These are phyloP conservation scores for Podila epigama DNA, from an alignment of 192 early-diverging fungal species.

Conservation along the genomic window DNA sequence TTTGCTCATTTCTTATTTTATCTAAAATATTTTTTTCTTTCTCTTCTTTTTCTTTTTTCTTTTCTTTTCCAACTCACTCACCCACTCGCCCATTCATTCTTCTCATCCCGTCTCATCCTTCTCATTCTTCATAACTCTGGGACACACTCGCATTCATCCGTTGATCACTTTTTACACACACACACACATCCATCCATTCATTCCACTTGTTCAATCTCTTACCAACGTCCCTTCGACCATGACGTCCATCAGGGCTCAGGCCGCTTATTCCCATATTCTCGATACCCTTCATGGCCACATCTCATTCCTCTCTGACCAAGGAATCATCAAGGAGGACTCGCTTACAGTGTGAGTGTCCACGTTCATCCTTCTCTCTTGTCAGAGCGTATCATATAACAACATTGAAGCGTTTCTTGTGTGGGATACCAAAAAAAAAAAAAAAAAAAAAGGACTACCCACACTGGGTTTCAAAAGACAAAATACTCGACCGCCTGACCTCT, in stretches of 20 bases:
- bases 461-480: too few species aligned
- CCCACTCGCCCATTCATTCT: not conserved
- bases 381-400: too few species aligned
- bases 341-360: conserved; percentile 17
- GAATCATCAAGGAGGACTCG: conserved; percentile 34
- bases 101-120: not conserved
- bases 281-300: conserved; percentile 38
- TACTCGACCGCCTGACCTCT: not conserved
- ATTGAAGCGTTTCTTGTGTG: too few species aligned
- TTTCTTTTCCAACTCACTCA: not conserved
- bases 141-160: not conserved
- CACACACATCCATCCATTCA: not conserved
- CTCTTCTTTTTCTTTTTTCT: not conserved
- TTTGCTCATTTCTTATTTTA: too few species aligned
- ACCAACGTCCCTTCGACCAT: not conserved
- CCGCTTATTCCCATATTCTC: conserved; percentile 38
- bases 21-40: too few species aligned
- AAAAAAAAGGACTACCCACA: too few species aligned
- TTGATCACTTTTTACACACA: not conserved
- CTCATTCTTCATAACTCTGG: not conserved
- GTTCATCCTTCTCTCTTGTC: not conserved
- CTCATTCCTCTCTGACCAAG: conserved; percentile 35
- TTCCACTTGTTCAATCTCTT: not conserved
- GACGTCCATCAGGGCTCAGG: conserved; percentile 17
- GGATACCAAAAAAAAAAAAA: too few species aligned